Base-by-base conservation (phyloP, 176 grass and related monocot genomes). In the Oropetium thomaeum region DNA sequence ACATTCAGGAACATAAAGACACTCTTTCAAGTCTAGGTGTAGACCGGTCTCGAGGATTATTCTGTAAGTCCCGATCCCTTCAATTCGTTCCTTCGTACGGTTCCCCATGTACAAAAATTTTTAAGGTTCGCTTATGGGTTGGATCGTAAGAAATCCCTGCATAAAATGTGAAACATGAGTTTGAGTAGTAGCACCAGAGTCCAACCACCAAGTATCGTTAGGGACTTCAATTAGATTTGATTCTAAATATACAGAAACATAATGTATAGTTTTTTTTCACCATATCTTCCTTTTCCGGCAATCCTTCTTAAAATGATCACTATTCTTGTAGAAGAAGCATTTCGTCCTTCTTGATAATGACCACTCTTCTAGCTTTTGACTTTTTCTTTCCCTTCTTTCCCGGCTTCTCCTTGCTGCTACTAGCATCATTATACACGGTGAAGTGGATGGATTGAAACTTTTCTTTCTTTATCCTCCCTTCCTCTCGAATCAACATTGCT, bases 61-160 rank as follows among this genome's bases (percentile, higher is more conserved):
- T 28, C 0, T 7, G 17, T 58, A 83, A 20, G 53, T 75, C 32
- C n/a, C n/a, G n/a, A n/a, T n/a, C n/a, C n/a, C n/a, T 9, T 71
- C 40, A 38, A 37, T 80, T 20, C 2, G 32, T 71, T 54, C 55
- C 32, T 49, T 52, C 57, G 30, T 62, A 29, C 1, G 2, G 1
- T 44, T 69, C 26, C 51, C 29, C 25, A 76, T 70, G 27, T 75
- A 84, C 8, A 81, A 14, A 20, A 84, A 64, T 3, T 10, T 59
- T 62, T 71, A 0, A 75, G 0, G 20, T 58, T 2, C 17, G 3
- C n/a, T 85, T 74, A 67, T 74, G 12, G 58, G 68, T 58, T 61
- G 75, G 34, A 80, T 74, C 4, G 6, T 60, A 78, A 78, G 52
- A 8, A 54, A 78, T 78, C 65, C 52, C 41, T 71, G 6, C 7